Conservation (phyloP, 2,329 filamentous ascomycete genomes). For the Xylariaceae sp. region DNA sequence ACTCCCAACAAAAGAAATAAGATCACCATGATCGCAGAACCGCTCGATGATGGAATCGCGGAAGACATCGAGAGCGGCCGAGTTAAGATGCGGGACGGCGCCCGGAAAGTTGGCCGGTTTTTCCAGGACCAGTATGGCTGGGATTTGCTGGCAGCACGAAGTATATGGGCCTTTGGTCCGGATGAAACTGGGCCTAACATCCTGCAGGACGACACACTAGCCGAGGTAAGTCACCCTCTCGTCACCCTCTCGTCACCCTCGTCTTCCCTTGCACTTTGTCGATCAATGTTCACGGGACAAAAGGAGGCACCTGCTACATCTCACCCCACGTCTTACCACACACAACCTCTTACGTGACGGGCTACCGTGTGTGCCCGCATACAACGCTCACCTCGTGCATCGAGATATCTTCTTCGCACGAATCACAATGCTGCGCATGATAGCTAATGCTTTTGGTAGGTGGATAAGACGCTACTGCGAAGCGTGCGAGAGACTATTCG, state of each 20-base stretch:
- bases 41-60: conserved; percentile 88
- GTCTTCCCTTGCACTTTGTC: conserved; percentile 11
- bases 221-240: conserved; percentile 54
- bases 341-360: conserved; percentile 18
- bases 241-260: not conserved
- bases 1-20: conserved; percentile 99
- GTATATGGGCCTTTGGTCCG: conserved; percentile 97
- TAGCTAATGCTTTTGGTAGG: conserved; percentile 43
- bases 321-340: conserved; percentile 29
- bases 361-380: conserved; percentile 23
- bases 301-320: conserved; percentile 12
- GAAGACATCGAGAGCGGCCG: conserved; percentile 88
- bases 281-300: not conserved
- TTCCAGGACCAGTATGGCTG: conserved; percentile 97
- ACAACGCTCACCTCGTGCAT: conserved; percentile 20
- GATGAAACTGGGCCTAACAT: conserved; percentile 95
- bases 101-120: conserved; percentile 89
- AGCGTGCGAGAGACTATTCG: conserved; percentile 87
- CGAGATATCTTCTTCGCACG: conserved; percentile 23
- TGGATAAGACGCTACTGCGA: conserved; percentile 85
- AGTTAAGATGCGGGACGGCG: conserved; percentile 88
- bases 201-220: conserved; percentile 91
- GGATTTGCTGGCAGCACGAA: conserved; percentile 88
- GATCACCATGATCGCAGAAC: conserved; percentile 96
- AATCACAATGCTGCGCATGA: conserved; percentile 20